Percentiles rank a stretch among this genome's conserved stretches.
Conservation (phyloP, 768 basidiomycete species). For the Rickenella mellea region DNA sequence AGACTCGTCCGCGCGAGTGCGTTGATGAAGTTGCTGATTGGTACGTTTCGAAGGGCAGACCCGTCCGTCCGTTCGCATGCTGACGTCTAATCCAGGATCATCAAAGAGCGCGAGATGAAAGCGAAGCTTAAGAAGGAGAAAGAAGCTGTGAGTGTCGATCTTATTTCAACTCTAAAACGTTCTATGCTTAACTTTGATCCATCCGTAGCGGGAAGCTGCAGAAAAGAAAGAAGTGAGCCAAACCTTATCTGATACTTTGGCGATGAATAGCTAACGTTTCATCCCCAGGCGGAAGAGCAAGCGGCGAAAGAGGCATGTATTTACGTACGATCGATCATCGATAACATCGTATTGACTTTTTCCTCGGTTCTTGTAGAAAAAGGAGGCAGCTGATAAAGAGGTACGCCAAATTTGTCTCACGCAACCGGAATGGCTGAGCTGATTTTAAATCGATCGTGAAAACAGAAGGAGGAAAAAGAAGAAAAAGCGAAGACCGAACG, state of each 20-base stretch:
- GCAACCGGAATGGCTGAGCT: constrained; percentile 11
- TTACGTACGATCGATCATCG: constrained; percentile 3
- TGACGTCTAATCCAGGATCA: constrained; percentile 29
- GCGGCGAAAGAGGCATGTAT: constrained; percentile 49
- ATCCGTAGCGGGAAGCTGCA: constrained; percentile 60
- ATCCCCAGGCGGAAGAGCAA: constrained; percentile 50
- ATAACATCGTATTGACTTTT: constrained; percentile 4
- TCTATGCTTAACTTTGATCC: background rate
- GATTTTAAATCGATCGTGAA: background rate
- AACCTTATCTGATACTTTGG: constrained; percentile 1
- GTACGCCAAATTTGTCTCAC: constrained; percentile 21
- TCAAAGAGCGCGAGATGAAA: constrained; percentile 73
- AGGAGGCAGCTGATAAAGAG: constrained; percentile 49
- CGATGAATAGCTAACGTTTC: too few species aligned
- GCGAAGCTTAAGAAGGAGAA: constrained; percentile 81
- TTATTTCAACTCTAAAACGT: background rate
- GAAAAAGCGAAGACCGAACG: constrained; percentile 25
- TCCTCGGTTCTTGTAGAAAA: constrained; percentile 24
- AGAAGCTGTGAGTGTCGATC: constrained; percentile 37
- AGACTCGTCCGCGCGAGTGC: constrained; percentile 80
- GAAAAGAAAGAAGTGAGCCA: constrained; percentile 57
- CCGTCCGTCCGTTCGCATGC: background rate
- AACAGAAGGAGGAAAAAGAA: constrained; percentile 36
- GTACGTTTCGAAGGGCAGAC: constrained; percentile 21
- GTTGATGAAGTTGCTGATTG: constrained; percentile 75